Conservation (phyloP, 441 rosid genomes). For the Lepidium campestre region DNA sequence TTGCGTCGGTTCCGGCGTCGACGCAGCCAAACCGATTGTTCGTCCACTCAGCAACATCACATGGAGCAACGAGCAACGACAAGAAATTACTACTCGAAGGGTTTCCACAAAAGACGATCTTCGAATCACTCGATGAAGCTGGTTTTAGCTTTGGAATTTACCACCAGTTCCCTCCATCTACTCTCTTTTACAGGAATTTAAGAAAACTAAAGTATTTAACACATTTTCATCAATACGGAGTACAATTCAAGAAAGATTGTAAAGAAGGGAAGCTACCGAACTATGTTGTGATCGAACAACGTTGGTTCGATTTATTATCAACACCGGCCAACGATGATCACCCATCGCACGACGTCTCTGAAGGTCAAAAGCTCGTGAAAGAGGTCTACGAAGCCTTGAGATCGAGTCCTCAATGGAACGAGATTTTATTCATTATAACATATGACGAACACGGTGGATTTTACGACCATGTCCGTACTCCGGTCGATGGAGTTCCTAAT, state of each 20-base stretch:
- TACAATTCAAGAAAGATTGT: constrained; percentile 67
- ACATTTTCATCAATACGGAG: constrained; percentile 63
- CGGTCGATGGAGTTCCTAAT: constrained; percentile 60
- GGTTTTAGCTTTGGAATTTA: constrained; percentile 65
- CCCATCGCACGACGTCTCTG: constrained; percentile 69
- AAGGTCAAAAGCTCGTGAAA: constrained; percentile 73
- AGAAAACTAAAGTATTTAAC: constrained; percentile 58
- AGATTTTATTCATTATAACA: constrained; percentile 49
- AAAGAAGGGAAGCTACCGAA: constrained; percentile 78
- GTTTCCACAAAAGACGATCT: constrained; percentile 66
- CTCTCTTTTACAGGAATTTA: constrained; percentile 67
- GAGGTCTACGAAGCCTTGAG: constrained; percentile 75
- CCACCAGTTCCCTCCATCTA: constrained; percentile 47
- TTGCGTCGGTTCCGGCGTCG: constrained; percentile 66
- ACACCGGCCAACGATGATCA: constrained; percentile 73
- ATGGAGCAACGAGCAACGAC: constrained; percentile 62
- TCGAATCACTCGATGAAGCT: constrained; percentile 61
- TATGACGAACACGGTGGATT: constrained; percentile 94
- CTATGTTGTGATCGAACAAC: constrained; percentile 69
- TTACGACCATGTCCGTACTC: constrained; percentile 87
- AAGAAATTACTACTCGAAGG: constrained; percentile 47
- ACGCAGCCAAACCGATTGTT: constrained; percentile 73
- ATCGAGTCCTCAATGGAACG: constrained; percentile 81
- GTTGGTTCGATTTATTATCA: constrained; percentile 47
- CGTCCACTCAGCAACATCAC: constrained; percentile 79